Base-by-base conservation (phyloP, 1,284 basidiomycete species). In the Boletus holoroseus region DNA sequence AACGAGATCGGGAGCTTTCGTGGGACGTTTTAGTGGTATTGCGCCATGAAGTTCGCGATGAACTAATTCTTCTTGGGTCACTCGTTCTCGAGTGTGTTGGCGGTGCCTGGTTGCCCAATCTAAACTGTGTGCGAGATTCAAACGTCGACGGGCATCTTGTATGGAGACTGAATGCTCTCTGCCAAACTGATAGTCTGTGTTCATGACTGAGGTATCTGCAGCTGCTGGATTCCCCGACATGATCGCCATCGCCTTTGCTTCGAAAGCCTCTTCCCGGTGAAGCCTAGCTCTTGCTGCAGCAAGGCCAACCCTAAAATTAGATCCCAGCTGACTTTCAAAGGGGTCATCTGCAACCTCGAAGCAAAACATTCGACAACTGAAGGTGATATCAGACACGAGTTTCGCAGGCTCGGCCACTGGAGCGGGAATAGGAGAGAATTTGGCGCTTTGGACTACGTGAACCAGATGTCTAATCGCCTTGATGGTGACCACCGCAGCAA, bases 281-380 rank as follows among this genome's bases (percentile, higher is more conserved):
- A 85, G 68, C 20, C 94, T 77, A n/a, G 81, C 76, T 47, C 76
- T 77, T 44, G 87, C 84, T 53, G 94, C 94, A 42, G 84, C 81
- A 34, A 81, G 70, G 0, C 93, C 94, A 30, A 84, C 80, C 49
- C 82, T 78, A 78, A 83, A 91, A 32, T 93, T 88, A 12, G 90
- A 73, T 44, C 84, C 88, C 30, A 98, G 69, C 55, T 77, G 81
- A 22, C 82, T 81, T 69, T 99, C 95, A 50, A 97, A 81, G 0
- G 85, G 81, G 63, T 95, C 90, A 65, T 99, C 95, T 22, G 84
- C 81, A n/a, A 85, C 86, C 68, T 98, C 94, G 5, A 93, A 66
- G 60, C 78, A 79, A 38, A 91, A 57, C 42, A 73, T 74, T 22
- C 79, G 74, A 36, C 94, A 71, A 30, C 71, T 75, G 47, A 97